These are phyloP conservation scores for Penicillium macrosclerotiorum DNA, from an alignment of 495 filamentous ascomycete genomes.

Conservation along the genomic window DNA sequence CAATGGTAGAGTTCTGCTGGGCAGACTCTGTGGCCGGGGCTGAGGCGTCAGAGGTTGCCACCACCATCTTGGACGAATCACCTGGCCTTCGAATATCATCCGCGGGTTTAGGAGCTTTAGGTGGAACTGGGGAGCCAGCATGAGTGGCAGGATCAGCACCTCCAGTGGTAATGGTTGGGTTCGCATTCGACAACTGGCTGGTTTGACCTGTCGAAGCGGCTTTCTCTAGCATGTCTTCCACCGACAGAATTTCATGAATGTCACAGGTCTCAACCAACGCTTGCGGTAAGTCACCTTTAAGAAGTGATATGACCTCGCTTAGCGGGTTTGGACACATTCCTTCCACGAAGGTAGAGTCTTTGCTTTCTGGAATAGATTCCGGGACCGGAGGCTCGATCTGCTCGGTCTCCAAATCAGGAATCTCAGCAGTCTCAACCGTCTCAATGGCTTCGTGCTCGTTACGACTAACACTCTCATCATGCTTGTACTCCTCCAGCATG, in stretches of 20 bases:
- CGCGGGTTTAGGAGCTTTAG: conserved; percentile 15
- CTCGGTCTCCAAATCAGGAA: conserved; percentile 10
- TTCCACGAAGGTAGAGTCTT: neutral
- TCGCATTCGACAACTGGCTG: conserved; percentile 6
- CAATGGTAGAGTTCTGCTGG: conserved; percentile 24
- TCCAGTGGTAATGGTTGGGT: conserved; percentile 6
- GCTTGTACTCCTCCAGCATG: conserved; percentile 91
- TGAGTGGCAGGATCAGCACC: conserved; percentile 6
- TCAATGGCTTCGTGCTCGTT: conserved; percentile 52
- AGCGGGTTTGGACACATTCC: conserved; percentile 18
- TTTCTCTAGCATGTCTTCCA: conserved; percentile 5
- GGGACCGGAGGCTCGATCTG: conserved; percentile 2
- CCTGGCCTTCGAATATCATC: conserved; percentile 22
- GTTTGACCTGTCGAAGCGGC: conserved; percentile 6
- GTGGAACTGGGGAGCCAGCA: conserved; percentile 4
- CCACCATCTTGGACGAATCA: conserved; percentile 12
- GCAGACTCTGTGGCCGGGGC: conserved; percentile 18
- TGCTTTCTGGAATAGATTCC: neutral
- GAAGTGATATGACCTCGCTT: conserved; percentile 13
- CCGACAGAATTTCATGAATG: conserved; percentile 14
- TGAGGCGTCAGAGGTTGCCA: conserved; percentile 21
- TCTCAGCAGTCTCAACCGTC: conserved; percentile 36
- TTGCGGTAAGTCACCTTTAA: conserved; percentile 6
- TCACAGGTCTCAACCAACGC: conserved; percentile 18
- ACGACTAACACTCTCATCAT: conserved; percentile 63